Conservation (phyloP, 371 early-diverging fungal genomes). For the Mucor circinelloides region DNA sequence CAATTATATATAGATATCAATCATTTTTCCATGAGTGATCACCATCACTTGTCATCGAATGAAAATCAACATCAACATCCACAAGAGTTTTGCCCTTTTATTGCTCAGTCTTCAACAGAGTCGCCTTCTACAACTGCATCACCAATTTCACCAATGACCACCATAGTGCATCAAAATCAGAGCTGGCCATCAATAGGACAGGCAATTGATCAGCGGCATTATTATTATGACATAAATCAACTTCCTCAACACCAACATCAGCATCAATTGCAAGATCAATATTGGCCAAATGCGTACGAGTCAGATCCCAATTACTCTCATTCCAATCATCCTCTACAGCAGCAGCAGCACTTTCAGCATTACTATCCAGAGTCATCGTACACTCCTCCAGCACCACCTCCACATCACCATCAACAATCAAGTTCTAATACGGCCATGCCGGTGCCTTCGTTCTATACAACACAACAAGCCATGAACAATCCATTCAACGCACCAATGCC, state of each 20-base stretch:
- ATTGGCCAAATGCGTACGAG: background rate
- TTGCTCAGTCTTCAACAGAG: background rate
- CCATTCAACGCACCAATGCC: background rate
- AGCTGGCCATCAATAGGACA: background rate
- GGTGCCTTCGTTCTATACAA: background rate
- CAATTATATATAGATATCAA: background rate
- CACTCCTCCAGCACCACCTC: background rate
- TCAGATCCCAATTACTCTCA: background rate
- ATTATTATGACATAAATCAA: background rate
- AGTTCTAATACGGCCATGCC: background rate
- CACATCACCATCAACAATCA: background rate
- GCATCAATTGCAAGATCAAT: background rate
- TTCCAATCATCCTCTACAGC: background rate
- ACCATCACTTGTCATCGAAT: slow-evolving; percentile 5
- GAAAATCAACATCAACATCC: background rate
- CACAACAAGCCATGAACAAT: background rate
- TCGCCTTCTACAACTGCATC: background rate
- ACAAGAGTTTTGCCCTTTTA: background rate
- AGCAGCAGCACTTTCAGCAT: background rate
- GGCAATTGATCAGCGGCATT: background rate
- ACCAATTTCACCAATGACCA: background rate
- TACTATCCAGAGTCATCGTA: background rate
- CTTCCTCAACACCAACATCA: slow-evolving; percentile 4
- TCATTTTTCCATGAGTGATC: slow-evolving; percentile 10
- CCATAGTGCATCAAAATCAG: background rate